Evolutionary conservation across 345 rosid genomes (phyloP).

Genomic region (Citrus trifoliata): DNA sequence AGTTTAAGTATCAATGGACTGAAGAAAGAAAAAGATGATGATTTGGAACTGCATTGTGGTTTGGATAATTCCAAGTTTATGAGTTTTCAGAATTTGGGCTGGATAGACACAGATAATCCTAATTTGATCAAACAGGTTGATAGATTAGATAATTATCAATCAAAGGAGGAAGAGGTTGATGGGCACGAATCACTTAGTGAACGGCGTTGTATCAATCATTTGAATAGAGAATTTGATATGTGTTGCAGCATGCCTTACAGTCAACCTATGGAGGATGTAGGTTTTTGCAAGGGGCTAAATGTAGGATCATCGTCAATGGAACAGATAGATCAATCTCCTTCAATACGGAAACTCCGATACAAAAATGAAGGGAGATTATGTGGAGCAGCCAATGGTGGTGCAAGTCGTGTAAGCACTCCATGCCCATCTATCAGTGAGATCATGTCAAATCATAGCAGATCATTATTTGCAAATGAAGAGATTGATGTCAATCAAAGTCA

Average conservation of each 20-base stretch:
- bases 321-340: constrained; percentile 18
- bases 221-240: constrained; percentile 34
- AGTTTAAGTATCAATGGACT: constrained; percentile 25
- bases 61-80: constrained; percentile 25
- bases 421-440: constrained; percentile 44
- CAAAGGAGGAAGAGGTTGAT: constrained; percentile 22
- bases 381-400: constrained; percentile 48
- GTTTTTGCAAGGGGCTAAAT: constrained; percentile 38
- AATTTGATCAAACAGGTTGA: constrained; percentile 5
- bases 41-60: constrained; percentile 19
- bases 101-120: constrained; percentile 13
- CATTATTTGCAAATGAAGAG: constrained; percentile 51
- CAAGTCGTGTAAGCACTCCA: constrained; percentile 54
- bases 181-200: constrained; percentile 25
- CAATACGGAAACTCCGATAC: constrained; percentile 24
- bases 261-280: constrained; percentile 44
- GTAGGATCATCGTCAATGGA: constrained; percentile 33
- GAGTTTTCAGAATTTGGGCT: constrained; percentile 17
- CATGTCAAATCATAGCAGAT: constrained; percentile 41
- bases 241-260: constrained; percentile 26
- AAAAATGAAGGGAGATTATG: constrained; percentile 27
- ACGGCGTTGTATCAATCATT: constrained; percentile 23
- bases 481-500: constrained; percentile 33
- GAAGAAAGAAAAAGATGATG: constrained; percentile 33
- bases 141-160: constrained; percentile 29